Percentiles rank a stretch among this genome's conserved stretches.
phyloP scores from a whole-genome alignment of 257 asterid genomes.

The Salvia miltiorrhiza region DNA sequence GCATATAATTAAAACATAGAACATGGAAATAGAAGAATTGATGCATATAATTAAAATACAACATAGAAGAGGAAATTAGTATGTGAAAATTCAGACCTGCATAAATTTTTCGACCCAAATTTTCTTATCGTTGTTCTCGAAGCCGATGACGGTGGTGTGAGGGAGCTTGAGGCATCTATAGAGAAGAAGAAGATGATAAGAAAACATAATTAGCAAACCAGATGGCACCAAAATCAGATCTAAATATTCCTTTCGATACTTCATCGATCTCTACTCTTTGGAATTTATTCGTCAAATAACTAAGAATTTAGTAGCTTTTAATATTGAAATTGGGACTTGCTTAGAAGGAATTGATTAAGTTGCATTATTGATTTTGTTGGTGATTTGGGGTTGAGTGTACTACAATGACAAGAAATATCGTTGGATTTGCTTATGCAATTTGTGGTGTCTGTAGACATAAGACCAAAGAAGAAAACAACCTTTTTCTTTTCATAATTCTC shows the following conservation, averaged over 20 bases:
- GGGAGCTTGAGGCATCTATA: constrained; percentile 62
- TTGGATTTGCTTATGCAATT: background rate
- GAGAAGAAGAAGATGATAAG: constrained; percentile 55
- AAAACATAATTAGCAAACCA: constrained; percentile 49
- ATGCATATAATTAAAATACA: too few relatives aligned
- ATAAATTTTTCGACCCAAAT: constrained; percentile 56
- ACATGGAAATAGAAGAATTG: too few relatives aligned
- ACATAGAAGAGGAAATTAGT: background rate
- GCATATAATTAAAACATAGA: too few relatives aligned
- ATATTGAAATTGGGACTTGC: constrained; percentile 14
- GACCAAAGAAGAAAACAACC: background rate
- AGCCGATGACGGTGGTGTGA: constrained; percentile 67
- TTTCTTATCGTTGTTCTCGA: constrained; percentile 60
- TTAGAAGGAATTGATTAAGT: constrained; percentile 27
- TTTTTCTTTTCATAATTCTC: background rate
- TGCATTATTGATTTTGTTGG: constrained; percentile 9
- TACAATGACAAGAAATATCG: constrained; percentile 28
- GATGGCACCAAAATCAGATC: constrained; percentile 59
- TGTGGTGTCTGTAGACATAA: constrained; percentile 8
- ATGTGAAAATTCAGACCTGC: constrained; percentile 37
- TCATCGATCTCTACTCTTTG: constrained; percentile 7
- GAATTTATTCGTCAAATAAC: background rate
- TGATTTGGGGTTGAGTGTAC: constrained; percentile 21
- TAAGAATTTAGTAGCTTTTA: constrained; percentile 11
- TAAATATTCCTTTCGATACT: constrained; percentile 41